Conservation (phyloP, 345 rosid species). For the Euphorbia pulcherrima region DNA sequence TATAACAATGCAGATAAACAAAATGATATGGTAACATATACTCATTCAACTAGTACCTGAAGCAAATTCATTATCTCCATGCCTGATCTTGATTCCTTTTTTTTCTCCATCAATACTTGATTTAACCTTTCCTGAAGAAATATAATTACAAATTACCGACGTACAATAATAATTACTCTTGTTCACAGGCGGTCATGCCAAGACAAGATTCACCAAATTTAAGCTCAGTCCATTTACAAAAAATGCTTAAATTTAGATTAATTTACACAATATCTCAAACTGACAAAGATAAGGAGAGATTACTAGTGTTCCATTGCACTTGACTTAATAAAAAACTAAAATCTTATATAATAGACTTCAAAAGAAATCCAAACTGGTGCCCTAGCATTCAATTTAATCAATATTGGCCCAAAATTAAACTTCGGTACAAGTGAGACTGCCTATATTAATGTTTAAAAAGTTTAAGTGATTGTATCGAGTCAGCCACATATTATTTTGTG, state of each 20-base stretch:
- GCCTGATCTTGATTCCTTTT: constrained; percentile 95
- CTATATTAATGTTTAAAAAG: not conserved
- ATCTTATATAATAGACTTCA: not conserved
- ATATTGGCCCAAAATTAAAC: not conserved
- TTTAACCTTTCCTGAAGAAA: constrained; percentile 72
- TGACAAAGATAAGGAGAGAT: not conserved
- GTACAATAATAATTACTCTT: not conserved
- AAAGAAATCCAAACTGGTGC: not conserved
- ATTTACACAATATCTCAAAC: not conserved
- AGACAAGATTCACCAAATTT: not conserved
- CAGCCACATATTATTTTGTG: not conserved
- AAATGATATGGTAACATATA: not conserved
- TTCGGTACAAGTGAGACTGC: not conserved
- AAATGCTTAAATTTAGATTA: not conserved
- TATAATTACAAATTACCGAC: not conserved
- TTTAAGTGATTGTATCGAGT: not conserved
- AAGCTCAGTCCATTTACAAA: not conserved
- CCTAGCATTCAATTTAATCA: not conserved
- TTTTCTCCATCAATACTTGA: constrained; percentile 97
- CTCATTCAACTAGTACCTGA: constrained; percentile 50
- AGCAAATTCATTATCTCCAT: constrained; percentile 98
- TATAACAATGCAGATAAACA: not conserved
- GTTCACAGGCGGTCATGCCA: not conserved
- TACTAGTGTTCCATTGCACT: not conserved
- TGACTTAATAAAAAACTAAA: not conserved